Base-by-base conservation (phyloP, 225 moss, liverwort and hornwort genomes). In the Marchantia polymorpha region DNA sequence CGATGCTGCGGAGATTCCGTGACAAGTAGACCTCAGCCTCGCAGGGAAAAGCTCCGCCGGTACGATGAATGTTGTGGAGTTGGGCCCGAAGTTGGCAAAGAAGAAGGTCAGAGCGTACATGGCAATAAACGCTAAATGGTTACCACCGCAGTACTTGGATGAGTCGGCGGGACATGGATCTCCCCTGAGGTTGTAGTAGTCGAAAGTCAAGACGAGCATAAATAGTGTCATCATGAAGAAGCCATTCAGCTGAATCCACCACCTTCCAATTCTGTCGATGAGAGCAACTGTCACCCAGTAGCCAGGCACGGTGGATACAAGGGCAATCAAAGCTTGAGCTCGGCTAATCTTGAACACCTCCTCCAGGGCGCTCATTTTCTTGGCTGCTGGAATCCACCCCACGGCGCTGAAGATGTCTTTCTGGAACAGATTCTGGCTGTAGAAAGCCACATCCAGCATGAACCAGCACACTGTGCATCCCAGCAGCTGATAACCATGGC, bases 151-250 rank as follows among this genome's bases (percentile, higher is more conserved):
- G 76, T 19, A 77, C 52, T 63, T 73, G 27, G 48, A 25, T 8
- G 22, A n/a, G 29, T 49, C 64, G 22, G 51, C 19, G 64, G 64
- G 23, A 29, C 76, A 77, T 12, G 76, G 76, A 11, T 39, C 47
- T 26, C 69, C 76, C 46, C 89, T 72, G 3, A 92, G 66, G 0
- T 68, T 53, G 53, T 88, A 81, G 80, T 90, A 93, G 50, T 90
- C 85, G 52, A 93, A 52, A 0, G 92, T 89, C 73, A 93, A 69
- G 15, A 90, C 69, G 78, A 90, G 74, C 90, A 93, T 84, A 81
- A 90, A 92, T 27, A 84, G 46, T 4, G 90, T 92, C 91, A 91
- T 93, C 72, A 92, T 73, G 82, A 87, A 84, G 84, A 93, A 93
- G 29, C 93, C 93, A 54, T 89, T 83, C 52, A 93, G 65, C 74